Base-by-base conservation (phyloP, 1,284 basidiomycete species). In the Abortiporus biennis region DNA sequence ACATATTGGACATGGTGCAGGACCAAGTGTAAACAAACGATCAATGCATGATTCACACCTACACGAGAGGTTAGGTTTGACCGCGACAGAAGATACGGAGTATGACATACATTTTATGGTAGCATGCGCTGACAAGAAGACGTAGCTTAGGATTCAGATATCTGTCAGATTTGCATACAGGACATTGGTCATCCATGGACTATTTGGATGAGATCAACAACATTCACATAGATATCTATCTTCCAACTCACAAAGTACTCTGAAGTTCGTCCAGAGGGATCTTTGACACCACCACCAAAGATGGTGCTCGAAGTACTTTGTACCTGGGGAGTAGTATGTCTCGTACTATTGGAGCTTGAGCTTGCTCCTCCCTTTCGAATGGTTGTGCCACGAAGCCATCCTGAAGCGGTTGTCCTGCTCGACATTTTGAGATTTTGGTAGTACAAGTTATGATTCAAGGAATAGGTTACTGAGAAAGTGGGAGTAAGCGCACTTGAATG, bases 31-130 rank as follows among this genome's bases (percentile, higher is more conserved):
- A 62, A 96, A 99, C 36, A 99, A 65, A 6, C 94, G 80, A 63
- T 99, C 96, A 56, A 99, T 97, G 62, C 96, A 99, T 1, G 88
- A 91, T 69, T 96, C 93, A 65, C 93, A 97, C 88, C 92, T 94
- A 53, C 9, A 30, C 12, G 38, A 48, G 29, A 52, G n/a, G 42
- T 40, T 23, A 29, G 32, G 45, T 51, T 37, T 55, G 16, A 41
- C 9, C n/a, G n/a, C n/a, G n/a, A n/a, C n/a, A n/a, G n/a, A n/a
- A n/a, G n/a, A n/a, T n/a, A n/a, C n/a, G n/a, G n/a, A n/a, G n/a
- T n/a, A 33, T 25, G 24, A 53, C 76, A 46, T 51, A 92, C 94
- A 98, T 95, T 74, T 97, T 97, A 69, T 99, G 96, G 65, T 98
- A 99, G 64, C 96, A 99, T 24, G 90, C 79, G 57, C 92, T 94